Base-by-base conservation (phyloP, 257 asterid genomes). In the Marsdenia floribunda region DNA sequence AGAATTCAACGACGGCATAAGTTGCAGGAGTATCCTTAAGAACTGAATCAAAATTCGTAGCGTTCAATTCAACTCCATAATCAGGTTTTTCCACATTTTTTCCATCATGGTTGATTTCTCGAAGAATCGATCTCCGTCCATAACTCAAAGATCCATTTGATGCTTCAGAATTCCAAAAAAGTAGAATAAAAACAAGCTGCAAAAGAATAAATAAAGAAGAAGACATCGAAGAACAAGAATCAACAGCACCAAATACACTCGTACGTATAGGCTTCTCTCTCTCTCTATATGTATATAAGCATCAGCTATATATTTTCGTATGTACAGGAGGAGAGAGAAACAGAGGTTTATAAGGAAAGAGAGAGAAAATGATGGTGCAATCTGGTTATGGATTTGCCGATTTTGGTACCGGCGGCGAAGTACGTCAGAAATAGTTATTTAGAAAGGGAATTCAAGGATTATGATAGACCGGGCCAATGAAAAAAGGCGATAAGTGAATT, bases 1-100 rank as follows among this genome's bases (percentile, higher is more conserved):
- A 93, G 86, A 93, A 93, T 80, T 93, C 96, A 64, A 93, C 96
- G 78, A 93, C 71, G 63, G 96, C 95, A 75, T 75, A 86, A 76
- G 92, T 82, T 22, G 91, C 89, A 44, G 93, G 90, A 24, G 97
- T 86, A 26, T 89, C 96, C 68, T 84, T 81, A 38, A 93, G 87
- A 63, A 93, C 87, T 2, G 86, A 61, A 83, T 88, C 96, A 60
- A 93, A 93, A 83, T 73, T 85, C 68, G 96, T 86, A 78, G 89
- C 86, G 74, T 93, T 89, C 73, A 93, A 84, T 46, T 93, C 98
- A 68, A 91, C 87, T 54, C 78, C 96, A 69, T 81, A 87, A 68
- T 91, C 96, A 3, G 74, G 79, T 46, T 76, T 84, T 7, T 82
- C 87, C 2, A 10, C 81, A 22, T 35, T 60, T 15, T 60, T 26